These are phyloP conservation scores for Claviceps quebecensis DNA, from an alignment of 2,329 filamentous ascomycete species.

Conservation along the genomic window DNA sequence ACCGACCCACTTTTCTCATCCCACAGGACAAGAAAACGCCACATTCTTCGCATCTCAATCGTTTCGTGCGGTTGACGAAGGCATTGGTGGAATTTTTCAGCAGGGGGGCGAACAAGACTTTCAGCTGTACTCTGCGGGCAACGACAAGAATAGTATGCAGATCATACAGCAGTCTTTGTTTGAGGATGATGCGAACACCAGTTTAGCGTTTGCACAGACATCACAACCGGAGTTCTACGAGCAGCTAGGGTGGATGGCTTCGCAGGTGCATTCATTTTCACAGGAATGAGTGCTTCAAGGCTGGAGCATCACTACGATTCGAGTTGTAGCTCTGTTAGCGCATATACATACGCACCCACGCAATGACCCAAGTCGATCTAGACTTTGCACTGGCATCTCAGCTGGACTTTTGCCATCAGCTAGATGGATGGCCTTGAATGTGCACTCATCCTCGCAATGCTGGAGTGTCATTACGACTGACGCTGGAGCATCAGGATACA, in stretches of 20 bases:
- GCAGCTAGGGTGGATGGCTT: constrained; percentile 27
- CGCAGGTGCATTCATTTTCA: constrained; percentile 7
- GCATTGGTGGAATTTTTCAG: constrained; percentile 41
- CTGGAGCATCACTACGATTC: no score
- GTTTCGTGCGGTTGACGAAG: constrained; percentile 48
- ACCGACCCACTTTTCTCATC: constrained; percentile 51
- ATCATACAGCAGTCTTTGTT: constrained; percentile 36
- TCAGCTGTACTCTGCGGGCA: constrained; percentile 38
- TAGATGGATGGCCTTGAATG: no score
- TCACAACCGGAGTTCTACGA: constrained; percentile 37
- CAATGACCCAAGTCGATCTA: no score
- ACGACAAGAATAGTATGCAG: constrained; percentile 25
- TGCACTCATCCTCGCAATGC: no score
- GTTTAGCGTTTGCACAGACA: constrained; percentile 36
- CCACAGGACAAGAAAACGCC: constrained; percentile 50
- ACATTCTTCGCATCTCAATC: constrained; percentile 57
- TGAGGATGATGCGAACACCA: constrained; percentile 34
- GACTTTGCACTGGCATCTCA: no score
- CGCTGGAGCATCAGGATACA: no score
- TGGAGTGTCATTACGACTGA: no score
- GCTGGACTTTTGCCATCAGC: no score
- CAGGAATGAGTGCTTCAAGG: neutral
- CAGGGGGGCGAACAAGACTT: constrained; percentile 45
- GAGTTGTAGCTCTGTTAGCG: no score
- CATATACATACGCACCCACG: no score